Base-by-base conservation (phyloP, 306 rosid genomes). In the Canavalia gladiata region DNA sequence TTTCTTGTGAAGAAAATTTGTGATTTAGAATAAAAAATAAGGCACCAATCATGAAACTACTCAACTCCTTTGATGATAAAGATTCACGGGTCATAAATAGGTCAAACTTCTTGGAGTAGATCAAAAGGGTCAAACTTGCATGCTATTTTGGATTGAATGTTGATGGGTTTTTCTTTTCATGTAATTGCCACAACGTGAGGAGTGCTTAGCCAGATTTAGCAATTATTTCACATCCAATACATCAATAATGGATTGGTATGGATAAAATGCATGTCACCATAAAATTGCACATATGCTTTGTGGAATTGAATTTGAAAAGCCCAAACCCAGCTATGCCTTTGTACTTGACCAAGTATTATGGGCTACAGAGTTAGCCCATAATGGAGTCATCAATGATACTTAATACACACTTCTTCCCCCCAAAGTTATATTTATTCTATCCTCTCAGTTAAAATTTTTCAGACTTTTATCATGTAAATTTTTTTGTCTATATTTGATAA, bases 131-230 rank as follows among this genome's bases (percentile, higher is more conserved):
- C 69, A 63, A 70, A 77, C 59, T 69, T 59, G 25, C 34, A 68
- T 57, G 18, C 66, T 57, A 34, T 28, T 59, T 67, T 35, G 41
- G 62, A 58, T 41, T 41, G 57, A 62, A n/a, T 8, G 42, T 42
- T 46, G 37, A 55, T 62, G 34, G 9, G 51, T 11, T 57, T 59
- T 37, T 37, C 0, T 7, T 72, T 64, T 35, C 80, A 50, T 6
- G 43, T 51, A 35, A 37, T 50, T 51, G 50, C 28, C 34, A 29
- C 6, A 28, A 46, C 7, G 25, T 41, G 2, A 4, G 43, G 30
- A 7, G 3, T 54, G 54, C 68, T 58, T 74, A 43, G 46, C 84
- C 76, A 60, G 10, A 74, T 69, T 33, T 62, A 11, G 86, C 82
- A 58, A 71, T 72, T 57, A 59, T 66, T 62, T 58, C n/a, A 71